A percentile compares a stretch with the other conserved stretches of the same genome.
phyloP scores from a whole-genome alignment of 106 monocot species.

The Posidonia australis region DNA sequence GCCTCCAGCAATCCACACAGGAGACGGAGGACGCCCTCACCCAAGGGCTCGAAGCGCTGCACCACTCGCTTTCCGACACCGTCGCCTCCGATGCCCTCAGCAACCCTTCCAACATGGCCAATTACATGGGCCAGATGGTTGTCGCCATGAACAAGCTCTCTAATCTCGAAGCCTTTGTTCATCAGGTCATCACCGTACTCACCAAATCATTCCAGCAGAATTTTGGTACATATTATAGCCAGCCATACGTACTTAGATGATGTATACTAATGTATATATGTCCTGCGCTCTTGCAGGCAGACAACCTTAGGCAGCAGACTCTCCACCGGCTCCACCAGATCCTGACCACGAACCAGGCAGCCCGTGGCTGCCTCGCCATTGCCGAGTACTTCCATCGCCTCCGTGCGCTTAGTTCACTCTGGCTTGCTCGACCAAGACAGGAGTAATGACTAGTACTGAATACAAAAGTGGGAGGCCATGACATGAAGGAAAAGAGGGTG shows the following conservation, averaged over 20 bases:
- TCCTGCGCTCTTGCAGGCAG: slow-evolving; percentile 7
- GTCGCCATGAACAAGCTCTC: slow-evolving; percentile 81
- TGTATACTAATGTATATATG: too few relatives aligned
- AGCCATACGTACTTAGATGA: neutral
- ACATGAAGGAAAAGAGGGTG: too few relatives aligned
- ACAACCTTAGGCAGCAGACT: slow-evolving; percentile 16
- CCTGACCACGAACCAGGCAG: slow-evolving; percentile 11
- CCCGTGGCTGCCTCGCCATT: slow-evolving; percentile 15
- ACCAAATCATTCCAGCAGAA: too few relatives aligned
- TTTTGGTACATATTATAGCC: neutral
- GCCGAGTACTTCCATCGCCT: slow-evolving; percentile 18
- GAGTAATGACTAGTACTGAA: too few relatives aligned
- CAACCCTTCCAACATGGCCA: slow-evolving; percentile 67
- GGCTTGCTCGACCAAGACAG: slow-evolving; percentile 15
- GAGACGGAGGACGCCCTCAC: slow-evolving; percentile 84
- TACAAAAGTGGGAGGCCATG: too few relatives aligned
- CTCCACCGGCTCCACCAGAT: slow-evolving; percentile 15
- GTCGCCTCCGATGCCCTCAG: slow-evolving; percentile 49
- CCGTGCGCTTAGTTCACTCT: slow-evolving; percentile 17
- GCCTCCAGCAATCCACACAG: slow-evolving; percentile 65
- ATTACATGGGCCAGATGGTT: slow-evolving; percentile 92
- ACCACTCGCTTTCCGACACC: slow-evolving; percentile 68
- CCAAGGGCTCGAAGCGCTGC: slow-evolving; percentile 75
- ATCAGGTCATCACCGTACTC: slow-evolving; percentile 24
- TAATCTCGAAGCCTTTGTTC: slow-evolving; percentile 65